Evolutionary conservation across 2,329 filamentous ascomycete species (phyloP), one percentile per base, ranked within the genome.

Genomic region (Dothistroma pini): DNA sequence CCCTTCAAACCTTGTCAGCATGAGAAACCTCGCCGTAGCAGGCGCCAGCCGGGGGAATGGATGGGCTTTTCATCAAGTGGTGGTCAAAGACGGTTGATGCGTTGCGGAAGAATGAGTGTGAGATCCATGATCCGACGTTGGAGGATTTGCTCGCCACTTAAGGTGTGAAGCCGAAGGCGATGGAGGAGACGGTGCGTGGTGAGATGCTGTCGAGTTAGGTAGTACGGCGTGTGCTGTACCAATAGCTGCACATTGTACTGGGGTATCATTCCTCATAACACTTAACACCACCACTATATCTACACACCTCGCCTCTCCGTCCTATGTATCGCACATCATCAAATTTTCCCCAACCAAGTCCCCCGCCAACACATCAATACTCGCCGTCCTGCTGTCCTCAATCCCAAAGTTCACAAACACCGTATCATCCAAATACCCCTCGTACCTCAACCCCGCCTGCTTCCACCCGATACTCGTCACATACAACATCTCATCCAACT

Each of bases 391-490:
- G 52, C 72, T 63, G 68, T 86, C 84, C 68, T 86, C 84, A 38
- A 85, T 79, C 0, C 84, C 84, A 69, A 87, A 86, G 0, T 73
- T 77, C 2, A 86, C 49, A 47, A 86, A 80, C 14, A 86, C 19
- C 12, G 80, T 77, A 66, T 86, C 84, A 63, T 86, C 84, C 10
- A 82, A 61, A 58, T 80, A 84, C 0, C 84, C 84, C 66, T 85
- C 81, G 63, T 86, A 86, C 32, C 69, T 78, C 62, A 78, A 72
- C 0, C 75, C 77, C 0, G 70, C 69, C 0, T 63, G 69, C 69
- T 80, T 84, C 84, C 84, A 87, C 61, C 77, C 83, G 34, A 85
- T 80, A 0, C 79, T 82, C 0, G 83, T 86, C 0, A 86, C 74
- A 62, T 85, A 86, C 31, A 86, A 73, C 82, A 86, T 84, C 66